Base-by-base conservation (phyloP, 106 monocot species). In the Dactylorhiza incarnata region DNA sequence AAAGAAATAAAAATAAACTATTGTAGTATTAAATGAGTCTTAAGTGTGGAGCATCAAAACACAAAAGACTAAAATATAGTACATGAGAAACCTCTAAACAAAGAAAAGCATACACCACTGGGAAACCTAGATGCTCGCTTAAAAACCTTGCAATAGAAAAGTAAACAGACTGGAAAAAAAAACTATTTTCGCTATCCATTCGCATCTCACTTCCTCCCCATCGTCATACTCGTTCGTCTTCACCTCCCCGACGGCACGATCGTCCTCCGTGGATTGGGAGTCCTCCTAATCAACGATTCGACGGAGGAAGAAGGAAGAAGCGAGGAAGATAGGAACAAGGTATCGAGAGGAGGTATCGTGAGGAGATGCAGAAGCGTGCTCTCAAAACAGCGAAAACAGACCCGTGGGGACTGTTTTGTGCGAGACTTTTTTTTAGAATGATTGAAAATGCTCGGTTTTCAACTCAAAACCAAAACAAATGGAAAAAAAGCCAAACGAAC, bases 221-320 rank as follows among this genome's bases (percentile, higher is more conserved):
- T 69, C 78, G 1, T 78, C 80, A 2, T 70, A 76, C 12, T 48
- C 79, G 44, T 78, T 75, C 47, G 23, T 53, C 78, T 78, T 72
- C 45, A 58, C 79, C 45, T 67, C 85, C 6, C 56, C 82, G 23
- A 20, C 70, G 48, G 51, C 75, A 9, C 78, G 82, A 48, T 91
- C 91, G 73, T 91, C 87, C 75, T 91, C 91, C 6, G 86, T 86
- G 17, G 86, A 78, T 78, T 85, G 82, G 5, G 74, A 69, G 25
- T 78, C 85, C 1, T 65, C 85, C 4, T 71, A 80, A 46, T 76
- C 88, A n/a, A n/a, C 37, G 37, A 37, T 37, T 37, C 37, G 37
- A 2, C 37, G 37, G 37, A 37, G 37, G 37, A 37, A 37, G 37
- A 37, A 37, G 37, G 37, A 37, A 37, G 37, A 37, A 37, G 37